A percentile compares a stretch with the other conserved stretches of the same genome.
phyloP scores from a whole-genome alignment of 129 eudicot genomes.

The Kitagawia praeruptora region DNA sequence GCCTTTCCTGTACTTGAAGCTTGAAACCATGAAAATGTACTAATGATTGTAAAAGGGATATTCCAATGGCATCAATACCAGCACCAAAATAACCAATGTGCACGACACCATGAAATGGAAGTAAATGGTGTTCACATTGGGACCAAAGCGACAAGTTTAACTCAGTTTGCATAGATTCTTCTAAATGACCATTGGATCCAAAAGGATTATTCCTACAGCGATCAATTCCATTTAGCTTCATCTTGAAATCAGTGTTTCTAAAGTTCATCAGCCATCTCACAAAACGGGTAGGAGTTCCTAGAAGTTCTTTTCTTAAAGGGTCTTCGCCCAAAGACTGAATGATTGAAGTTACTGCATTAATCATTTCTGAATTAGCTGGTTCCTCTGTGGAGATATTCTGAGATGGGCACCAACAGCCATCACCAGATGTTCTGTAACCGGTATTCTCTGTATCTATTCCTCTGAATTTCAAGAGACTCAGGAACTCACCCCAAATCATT shows the following conservation, averaged over 20 bases:
- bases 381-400: conserved; percentile 30
- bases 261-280: conserved; percentile 74
- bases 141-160: conserved; percentile 74
- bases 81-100: conserved; percentile 64
- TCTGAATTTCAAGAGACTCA: conserved; percentile 55
- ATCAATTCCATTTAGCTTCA: conserved; percentile 59
- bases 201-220: conserved; percentile 12
- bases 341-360: conserved; percentile 50
- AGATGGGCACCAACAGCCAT: conserved; percentile 73
- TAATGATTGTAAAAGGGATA: conserved; percentile 61
- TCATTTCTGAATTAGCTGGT: conserved; percentile 29
- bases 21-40: conserved; percentile 86
- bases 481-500: conserved; percentile 54
- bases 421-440: conserved; percentile 10
- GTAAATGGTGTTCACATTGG: conserved; percentile 91
- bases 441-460: conserved; percentile 31
- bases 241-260: conserved; percentile 41
- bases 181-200: conserved; percentile 16
- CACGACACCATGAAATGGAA: conserved; percentile 89
- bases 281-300: conserved; percentile 63
- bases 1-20: conserved; percentile 96
- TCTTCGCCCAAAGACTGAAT: conserved; percentile 70
- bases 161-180: conserved; percentile 37
- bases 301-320: conserved; percentile 65
- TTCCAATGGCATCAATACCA: conserved; percentile 36